phyloP scores from a whole-genome alignment of 352 stramenopile species.

The Sclerospora graminicola region DNA sequence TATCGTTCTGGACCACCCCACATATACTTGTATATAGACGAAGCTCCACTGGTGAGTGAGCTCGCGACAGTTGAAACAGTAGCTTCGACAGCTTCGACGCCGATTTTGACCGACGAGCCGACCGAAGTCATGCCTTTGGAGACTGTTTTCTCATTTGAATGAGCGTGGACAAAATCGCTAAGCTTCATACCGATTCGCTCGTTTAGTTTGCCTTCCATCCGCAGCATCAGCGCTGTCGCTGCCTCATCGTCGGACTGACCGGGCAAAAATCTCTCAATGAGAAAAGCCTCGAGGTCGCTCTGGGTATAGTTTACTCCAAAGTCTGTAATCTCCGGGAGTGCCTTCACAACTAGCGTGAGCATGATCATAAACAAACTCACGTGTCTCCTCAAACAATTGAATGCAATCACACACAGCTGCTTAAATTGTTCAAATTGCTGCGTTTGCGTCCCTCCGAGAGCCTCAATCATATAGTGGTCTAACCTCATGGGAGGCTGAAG shows the following conservation, averaged over 20 bases:
- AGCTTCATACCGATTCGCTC: slow-evolving; percentile 80
- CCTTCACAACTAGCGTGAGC: slow-evolving; percentile 73
- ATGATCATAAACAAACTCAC: slow-evolving; percentile 85
- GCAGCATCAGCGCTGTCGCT: slow-evolving; percentile 64
- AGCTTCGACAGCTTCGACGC: slow-evolving; percentile 57
- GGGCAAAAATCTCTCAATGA: slow-evolving; percentile 75
- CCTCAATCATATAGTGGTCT: slow-evolving; percentile 88
- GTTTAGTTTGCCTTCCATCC: slow-evolving; percentile 83
- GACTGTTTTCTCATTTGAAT: slow-evolving; percentile 80
- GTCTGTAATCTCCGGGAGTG: slow-evolving; percentile 77
- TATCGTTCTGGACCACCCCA: slow-evolving; percentile 35
- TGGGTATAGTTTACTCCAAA: slow-evolving; percentile 82
- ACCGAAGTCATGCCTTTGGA: slow-evolving; percentile 74
- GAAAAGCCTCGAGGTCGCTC: slow-evolving; percentile 71
- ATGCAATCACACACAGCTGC: slow-evolving; percentile 76
- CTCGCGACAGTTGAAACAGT: slow-evolving; percentile 72
- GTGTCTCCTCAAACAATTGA: slow-evolving; percentile 78
- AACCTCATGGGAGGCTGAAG: slow-evolving; percentile 96
- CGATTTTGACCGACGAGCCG: slow-evolving; percentile 72
- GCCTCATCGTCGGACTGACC: slow-evolving; percentile 77
- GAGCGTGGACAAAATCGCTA: slow-evolving; percentile 79
- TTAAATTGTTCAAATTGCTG: slow-evolving; percentile 81
- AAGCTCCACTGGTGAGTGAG: slow-evolving; percentile 60
- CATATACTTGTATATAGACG: slow-evolving; percentile 83
- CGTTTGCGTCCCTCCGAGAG: slow-evolving; percentile 67